Conservation (phyloP, 1,139 yeast genomes). For the Candida gigantensis region DNA sequence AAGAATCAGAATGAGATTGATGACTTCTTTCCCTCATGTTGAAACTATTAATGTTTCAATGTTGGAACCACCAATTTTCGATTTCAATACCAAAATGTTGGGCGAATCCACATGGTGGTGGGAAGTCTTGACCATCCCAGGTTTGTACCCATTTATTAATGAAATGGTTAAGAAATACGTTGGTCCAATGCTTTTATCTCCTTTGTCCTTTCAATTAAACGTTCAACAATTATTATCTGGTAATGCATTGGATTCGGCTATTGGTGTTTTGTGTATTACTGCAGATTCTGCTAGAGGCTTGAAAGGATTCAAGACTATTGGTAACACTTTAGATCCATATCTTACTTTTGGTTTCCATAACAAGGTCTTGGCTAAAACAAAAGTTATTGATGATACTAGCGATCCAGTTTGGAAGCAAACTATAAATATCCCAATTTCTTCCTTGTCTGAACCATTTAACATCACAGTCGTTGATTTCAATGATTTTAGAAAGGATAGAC, state of each 20-base stretch:
- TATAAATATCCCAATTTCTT: constrained; percentile 64
- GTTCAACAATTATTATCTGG: constrained; percentile 90
- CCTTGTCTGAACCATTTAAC: constrained; percentile 78
- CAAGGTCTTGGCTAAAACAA: constrained; percentile 66
- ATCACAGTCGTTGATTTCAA: constrained; percentile 73
- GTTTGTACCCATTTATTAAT: constrained; percentile 75
- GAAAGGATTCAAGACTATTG: constrained; percentile 66
- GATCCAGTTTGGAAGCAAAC: constrained; percentile 86
- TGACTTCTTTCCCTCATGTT: constrained; percentile 86
- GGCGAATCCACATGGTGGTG: constrained; percentile 84
- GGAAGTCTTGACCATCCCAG: constrained; percentile 86
- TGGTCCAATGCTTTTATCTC: constrained; percentile 85
- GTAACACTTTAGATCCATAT: constrained; percentile 89
- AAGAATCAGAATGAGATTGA: constrained; percentile 84
- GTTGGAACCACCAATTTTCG: constrained; percentile 83
- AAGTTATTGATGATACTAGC: constrained; percentile 61
- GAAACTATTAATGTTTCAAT: constrained; percentile 86
- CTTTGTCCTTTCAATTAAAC: constrained; percentile 89
- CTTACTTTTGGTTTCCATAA: constrained; percentile 63
- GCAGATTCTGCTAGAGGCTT: constrained; percentile 67
- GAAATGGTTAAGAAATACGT: constrained; percentile 82
- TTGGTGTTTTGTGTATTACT: constrained; percentile 79
- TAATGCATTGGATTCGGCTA: constrained; percentile 73
- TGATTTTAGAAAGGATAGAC: constrained; percentile 77
- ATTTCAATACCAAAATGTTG: constrained; percentile 67